Percentiles rank a stretch among this genome's conserved stretches.
These are phyloP conservation scores for Fraxinus paxiana DNA, from an alignment of 305 asterid genomes.

Conservation along the genomic window DNA sequence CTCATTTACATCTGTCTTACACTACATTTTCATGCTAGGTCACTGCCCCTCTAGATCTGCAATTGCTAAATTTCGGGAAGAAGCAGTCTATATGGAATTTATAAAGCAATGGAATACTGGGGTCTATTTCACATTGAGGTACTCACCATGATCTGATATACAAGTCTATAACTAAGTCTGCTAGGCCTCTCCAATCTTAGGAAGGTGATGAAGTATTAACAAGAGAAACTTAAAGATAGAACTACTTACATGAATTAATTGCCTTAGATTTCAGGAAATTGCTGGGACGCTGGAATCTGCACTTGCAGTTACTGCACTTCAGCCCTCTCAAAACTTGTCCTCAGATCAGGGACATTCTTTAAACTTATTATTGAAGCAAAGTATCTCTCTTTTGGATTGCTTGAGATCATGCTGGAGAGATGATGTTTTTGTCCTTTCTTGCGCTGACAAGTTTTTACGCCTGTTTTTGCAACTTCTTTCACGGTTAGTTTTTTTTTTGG, in stretches of 20 bases:
- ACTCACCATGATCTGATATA: constrained; percentile 9
- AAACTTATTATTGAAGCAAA: constrained; percentile 64
- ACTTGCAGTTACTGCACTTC: constrained; percentile 57
- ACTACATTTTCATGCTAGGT: constrained; percentile 42
- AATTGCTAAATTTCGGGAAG: constrained; percentile 69
- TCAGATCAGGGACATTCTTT: constrained; percentile 44
- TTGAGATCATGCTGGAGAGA: constrained; percentile 90
- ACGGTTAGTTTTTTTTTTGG: constrained; percentile 42
- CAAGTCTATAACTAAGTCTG: neutral
- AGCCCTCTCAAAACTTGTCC: constrained; percentile 40
- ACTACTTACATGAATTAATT: constrained; percentile 28
- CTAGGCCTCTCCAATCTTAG: constrained; percentile 17
- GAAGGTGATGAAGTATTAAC: constrained; percentile 20
- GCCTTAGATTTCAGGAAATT: constrained; percentile 91
- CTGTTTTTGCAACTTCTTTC: constrained; percentile 88
- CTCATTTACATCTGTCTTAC: constrained; percentile 23
- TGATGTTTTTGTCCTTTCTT: constrained; percentile 77
- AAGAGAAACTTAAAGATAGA: constrained; percentile 15
- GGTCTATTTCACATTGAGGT: constrained; percentile 91
- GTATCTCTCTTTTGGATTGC: constrained; percentile 72
- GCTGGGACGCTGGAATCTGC: constrained; percentile 95
- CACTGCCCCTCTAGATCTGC: constrained; percentile 66
- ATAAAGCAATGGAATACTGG: constrained; percentile 93
- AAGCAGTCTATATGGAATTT: constrained; percentile 75
- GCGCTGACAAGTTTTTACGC: constrained; percentile 91